Evolutionary conservation across 257 asterid species (phyloP), one percentile per base, ranked within the genome.

Genomic region (Penstemon davidsonii): DNA sequence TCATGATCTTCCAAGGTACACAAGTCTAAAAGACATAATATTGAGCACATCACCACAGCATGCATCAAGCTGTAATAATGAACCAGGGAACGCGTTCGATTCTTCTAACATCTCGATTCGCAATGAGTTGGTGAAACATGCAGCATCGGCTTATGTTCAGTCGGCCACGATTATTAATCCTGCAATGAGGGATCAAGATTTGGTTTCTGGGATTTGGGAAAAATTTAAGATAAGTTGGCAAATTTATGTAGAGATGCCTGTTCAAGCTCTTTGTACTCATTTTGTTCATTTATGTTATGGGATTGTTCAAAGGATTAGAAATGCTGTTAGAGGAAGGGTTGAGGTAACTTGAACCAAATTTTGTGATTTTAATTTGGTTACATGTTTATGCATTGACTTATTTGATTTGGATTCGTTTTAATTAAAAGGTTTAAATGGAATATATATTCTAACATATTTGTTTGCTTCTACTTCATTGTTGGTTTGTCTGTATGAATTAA

Each of bases 141-240:
- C 95, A 3, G 95, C 95, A 0, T 88, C 88, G 5, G 92, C 85
- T 19, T 88, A 85, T 44, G 79, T 88, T 50, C 87, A 85, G 2
- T 88, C 92, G 7, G 90, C 91, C 18, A 41, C 90, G 13, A 15
- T 80, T 37, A 25, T 25, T 1, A 25, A 25, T 25, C 76, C 76
- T 3, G 9, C 10, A 0, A 78, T 60, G 33, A 54, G 65, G 12
- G 75, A 78, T 67, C 78, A 64, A 36, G 74, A 69, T 44, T 85
- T 75, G 69, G 41, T 64, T 5, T 7, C 62, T 7, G 40, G 55
- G 6, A 5, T 83, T 5, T 79, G 86, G 66, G 81, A 69, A 4
- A 72, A 70, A 13, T 46, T 83, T 15, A 81, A 54, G 47, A 66
- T 18, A 0, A 47, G 75, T 52, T 79, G 83, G 78, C 69, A 68